These are phyloP conservation scores for Gonium pectorale DNA, from an alignment of 139 green algal species.

Conservation along the genomic window DNA sequence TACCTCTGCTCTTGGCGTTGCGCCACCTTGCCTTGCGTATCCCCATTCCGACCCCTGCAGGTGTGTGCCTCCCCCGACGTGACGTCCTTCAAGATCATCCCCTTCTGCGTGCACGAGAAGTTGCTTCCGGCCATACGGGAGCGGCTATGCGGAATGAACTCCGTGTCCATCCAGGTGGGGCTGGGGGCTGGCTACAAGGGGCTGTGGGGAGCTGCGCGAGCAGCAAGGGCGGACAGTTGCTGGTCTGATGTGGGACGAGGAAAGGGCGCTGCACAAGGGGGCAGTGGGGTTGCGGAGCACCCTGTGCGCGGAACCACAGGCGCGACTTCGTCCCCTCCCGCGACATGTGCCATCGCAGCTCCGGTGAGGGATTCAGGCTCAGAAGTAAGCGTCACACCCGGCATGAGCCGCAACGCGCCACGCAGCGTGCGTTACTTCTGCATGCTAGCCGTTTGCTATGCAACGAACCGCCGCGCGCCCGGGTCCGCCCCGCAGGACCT, in stretches of 20 bases:
- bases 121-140: neutral
- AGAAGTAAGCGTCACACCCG: no score
- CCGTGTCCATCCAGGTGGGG: conserved; percentile 30
- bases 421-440: no score
- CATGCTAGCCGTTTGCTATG: neutral
- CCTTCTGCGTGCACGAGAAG: conserved; percentile 32
- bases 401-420: no score
- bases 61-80: conserved; percentile 46
- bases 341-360: no score
- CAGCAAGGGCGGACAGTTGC: no score
- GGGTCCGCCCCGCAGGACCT: conserved; percentile 12
- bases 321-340: neutral
- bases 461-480: neutral
- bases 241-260: no score
- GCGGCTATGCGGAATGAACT: conserved; percentile 23
- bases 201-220: no score
- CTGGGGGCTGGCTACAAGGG: no score
- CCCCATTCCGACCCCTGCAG: no score
- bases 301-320: neutral
- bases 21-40: no score
- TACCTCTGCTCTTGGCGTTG: no score
- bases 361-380: no score
- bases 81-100: conserved; percentile 42
- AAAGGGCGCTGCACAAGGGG: neutral
- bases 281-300: neutral